phyloP scores from a whole-genome alignment of 2,329 filamentous ascomycete species.

The Paracoccidioides lutzii region DNA sequence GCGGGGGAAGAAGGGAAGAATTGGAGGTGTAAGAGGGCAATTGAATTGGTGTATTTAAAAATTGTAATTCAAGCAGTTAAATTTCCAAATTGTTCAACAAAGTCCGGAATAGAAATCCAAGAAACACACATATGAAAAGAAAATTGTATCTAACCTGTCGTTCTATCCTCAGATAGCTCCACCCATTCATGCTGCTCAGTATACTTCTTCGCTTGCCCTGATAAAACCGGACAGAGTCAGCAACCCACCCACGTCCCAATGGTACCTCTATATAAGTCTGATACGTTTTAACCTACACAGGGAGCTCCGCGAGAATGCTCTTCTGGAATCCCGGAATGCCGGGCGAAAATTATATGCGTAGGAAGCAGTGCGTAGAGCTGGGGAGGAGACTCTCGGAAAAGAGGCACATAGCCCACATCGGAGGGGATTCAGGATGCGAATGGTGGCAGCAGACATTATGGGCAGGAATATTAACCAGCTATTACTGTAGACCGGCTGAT shows the following conservation, averaged over 20 bases:
- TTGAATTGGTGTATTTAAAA: background rate
- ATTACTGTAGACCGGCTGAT: background rate
- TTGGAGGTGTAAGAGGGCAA: conserved; percentile 13
- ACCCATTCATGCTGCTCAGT: conserved; percentile 99
- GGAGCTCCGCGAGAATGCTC: conserved; percentile 30
- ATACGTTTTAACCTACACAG: conserved; percentile 20
- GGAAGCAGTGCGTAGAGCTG: conserved; percentile 7
- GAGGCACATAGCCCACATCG: conserved; percentile 2
- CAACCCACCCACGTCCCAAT: background rate
- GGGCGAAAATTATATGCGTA: conserved; percentile 4
- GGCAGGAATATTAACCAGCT: conserved; percentile 1
- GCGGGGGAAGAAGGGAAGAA: conserved; percentile 20
- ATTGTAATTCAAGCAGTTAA: background rate
- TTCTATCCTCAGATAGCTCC: conserved; percentile 70
- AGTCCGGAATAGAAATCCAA: background rate
- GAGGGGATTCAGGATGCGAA: conserved; percentile 11
- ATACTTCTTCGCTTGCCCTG: conserved; percentile 56
- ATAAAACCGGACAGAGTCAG: background rate
- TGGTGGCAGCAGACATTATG: conserved; percentile 28
- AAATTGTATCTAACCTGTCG: conserved; percentile 46
- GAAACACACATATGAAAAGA: conserved; percentile 15
- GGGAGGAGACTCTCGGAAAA: background rate
- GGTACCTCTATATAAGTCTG: background rate
- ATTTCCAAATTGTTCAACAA: background rate
- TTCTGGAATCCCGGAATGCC: conserved; percentile 11